These are phyloP conservation scores for Nannizzia gypsea DNA, from an alignment of 2,329 filamentous ascomycete genomes.

Conservation along the genomic window DNA sequence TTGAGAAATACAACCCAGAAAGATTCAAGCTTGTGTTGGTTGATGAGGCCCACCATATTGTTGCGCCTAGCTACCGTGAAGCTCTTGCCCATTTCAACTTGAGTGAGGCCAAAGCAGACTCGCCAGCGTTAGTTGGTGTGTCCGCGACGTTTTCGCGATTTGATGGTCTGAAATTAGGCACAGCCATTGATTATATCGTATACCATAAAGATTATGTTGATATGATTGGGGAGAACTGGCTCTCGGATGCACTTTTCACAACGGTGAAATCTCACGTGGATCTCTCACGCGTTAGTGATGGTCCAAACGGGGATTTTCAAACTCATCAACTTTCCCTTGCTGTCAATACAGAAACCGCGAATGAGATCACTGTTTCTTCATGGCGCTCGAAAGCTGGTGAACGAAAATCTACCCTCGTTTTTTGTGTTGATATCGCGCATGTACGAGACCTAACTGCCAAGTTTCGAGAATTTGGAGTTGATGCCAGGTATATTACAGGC, in stretches of 20 bases:
- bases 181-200: conserved; percentile 87
- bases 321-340: conserved; percentile 62
- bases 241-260: conserved; percentile 85
- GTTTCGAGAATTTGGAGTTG: conserved; percentile 66
- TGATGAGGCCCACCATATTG: conserved; percentile 94
- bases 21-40: conserved; percentile 84
- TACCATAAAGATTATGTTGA: conserved; percentile 79
- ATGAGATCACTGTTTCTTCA: conserved; percentile 71
- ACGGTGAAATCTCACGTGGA: conserved; percentile 78
- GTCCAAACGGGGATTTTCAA: conserved; percentile 65
- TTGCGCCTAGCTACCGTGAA: conserved; percentile 66
- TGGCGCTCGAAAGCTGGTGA: conserved; percentile 67
- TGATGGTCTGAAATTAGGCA: conserved; percentile 69
- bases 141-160: conserved; percentile 72
- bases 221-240: conserved; percentile 82
- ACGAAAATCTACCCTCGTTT: conserved; percentile 77
- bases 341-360: conserved; percentile 71
- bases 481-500: conserved; percentile 78
- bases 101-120: conserved; percentile 31
- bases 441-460: conserved; percentile 60
- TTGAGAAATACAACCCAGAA: conserved; percentile 69
- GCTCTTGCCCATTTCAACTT: conserved; percentile 70
- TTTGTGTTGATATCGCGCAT: conserved; percentile 84
- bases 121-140: conserved; percentile 70
- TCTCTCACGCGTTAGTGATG: conserved; percentile 56